A percentile compares a stretch with the other conserved stretches of the same genome.
These are phyloP conservation scores for Irpex sp. DNA, from an alignment of 1,284 basidiomycete species.

Conservation along the genomic window DNA sequence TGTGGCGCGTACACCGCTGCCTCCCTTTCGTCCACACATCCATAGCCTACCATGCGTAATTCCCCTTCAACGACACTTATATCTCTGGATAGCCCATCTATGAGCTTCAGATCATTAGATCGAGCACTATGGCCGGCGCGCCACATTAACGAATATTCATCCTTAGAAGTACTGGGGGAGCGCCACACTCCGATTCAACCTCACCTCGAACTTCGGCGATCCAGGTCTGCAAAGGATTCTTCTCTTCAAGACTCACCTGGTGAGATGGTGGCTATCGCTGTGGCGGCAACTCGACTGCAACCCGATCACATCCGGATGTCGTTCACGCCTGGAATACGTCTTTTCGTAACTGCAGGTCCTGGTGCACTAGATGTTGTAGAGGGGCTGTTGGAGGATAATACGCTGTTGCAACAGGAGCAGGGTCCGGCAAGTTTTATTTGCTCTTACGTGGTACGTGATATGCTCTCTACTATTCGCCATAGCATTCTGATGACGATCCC, in stretches of 20 bases:
- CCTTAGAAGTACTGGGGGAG: not conserved
- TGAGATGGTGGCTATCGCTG: not conserved
- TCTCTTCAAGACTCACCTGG: not conserved
- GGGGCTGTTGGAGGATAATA: not conserved
- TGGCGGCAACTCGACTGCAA: not conserved
- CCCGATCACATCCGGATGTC: not conserved
- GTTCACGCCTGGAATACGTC: not conserved
- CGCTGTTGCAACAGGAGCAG: not conserved
- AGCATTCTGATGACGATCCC: not conserved
- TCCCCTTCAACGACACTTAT: not conserved
- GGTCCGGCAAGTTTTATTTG: not conserved
- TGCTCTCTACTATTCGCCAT: not conserved
- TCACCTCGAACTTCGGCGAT: not conserved
- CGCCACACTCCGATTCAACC: not conserved
- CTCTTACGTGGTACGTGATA: not conserved
- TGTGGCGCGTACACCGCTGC: not conserved
- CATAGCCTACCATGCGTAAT: not conserved
- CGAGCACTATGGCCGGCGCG: not conserved
- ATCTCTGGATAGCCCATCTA: not conserved
- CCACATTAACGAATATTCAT: not conserved
- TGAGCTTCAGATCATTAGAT: not conserved
- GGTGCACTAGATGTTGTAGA: not conserved
- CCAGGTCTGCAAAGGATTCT: too few species aligned
- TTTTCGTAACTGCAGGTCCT: not conserved
- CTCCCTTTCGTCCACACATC: not conserved